Percentiles rank a stretch among this genome's conserved stretches.
These are phyloP conservation scores for Acanthamoeba triangularis DNA, from an alignment of 208 protist genomes.

Conservation along the genomic window DNA sequence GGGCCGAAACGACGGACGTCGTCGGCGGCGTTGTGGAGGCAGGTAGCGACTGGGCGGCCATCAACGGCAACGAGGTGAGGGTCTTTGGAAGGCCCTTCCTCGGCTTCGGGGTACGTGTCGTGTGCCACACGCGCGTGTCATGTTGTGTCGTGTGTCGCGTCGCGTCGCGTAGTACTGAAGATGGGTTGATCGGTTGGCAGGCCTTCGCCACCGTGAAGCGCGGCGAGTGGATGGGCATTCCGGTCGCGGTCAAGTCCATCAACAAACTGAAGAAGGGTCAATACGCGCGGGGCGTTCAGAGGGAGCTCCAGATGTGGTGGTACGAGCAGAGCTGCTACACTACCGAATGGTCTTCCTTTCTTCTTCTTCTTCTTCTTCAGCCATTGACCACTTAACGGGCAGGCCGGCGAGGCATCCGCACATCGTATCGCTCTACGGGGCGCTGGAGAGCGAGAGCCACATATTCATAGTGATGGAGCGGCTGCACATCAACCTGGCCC, in stretches of 20 bases:
- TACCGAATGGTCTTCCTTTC: no score
- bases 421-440: conserved; percentile 63
- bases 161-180: no score
- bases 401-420: conserved; percentile 69
- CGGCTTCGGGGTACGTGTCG: background rate
- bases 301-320: conserved; percentile 71
- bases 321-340: background rate
- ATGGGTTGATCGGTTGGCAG: background rate
- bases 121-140: background rate
- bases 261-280: conserved; percentile 76
- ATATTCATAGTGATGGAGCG: conserved; percentile 71
- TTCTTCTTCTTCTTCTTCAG: background rate
- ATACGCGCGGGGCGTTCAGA: conserved; percentile 50
- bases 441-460: conserved; percentile 65
- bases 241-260: conserved; percentile 72
- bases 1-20: background rate
- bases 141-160: background rate
- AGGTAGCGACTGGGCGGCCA: background rate
- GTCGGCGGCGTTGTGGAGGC: background rate
- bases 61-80: conserved; percentile 26
- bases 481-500: conserved; percentile 57
- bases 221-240: conserved; percentile 58
- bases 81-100: conserved; percentile 36
- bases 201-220: conserved; percentile 64
- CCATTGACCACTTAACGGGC: background rate